Base-by-base conservation (phyloP, 83 land plant species). In the Picea abies region DNA sequence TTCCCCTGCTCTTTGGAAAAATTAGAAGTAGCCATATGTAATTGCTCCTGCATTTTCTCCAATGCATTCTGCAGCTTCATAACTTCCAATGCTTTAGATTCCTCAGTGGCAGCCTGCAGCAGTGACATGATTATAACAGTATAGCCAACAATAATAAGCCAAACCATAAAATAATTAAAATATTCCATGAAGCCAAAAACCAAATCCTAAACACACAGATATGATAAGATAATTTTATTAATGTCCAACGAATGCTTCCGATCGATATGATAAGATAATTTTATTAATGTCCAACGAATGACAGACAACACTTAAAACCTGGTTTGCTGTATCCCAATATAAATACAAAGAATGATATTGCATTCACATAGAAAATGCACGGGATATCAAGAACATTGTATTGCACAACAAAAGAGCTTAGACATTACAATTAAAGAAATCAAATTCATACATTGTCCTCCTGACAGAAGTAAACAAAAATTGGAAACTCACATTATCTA, bases 41-140 rank as follows among this genome's bases (percentile, higher is more conserved):
- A 41, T 41, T 41, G 23, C 56, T 72, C 76, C 41, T 72, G 56
- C 76, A 72, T 72, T 72, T 72, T 37, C 20, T 41, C 12, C 20
- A 72, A 39, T 41, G 76, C 52, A 39, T 72, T 72, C 76, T 41
- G 76, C 52, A 72, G 10, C 52, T 72, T 72, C n/a, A 7, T 20
- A 44, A 72, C 49, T 72, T 72, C 76, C 52, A 72, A 19, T 39
- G 19, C n/a, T 25, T 41, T 72, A 41, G 76, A 72, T 41, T 72
- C 76, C 41, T 72, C 56, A 72, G 52, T 19, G 29, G 56, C 76
- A 72, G 49, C 49, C 76, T 71, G 76, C 25, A 41, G 2, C 47
- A 39, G 9, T 39, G 12, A 20, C 76, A 37, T 9, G 22, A 71
- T 39, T 71, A 16, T 39, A 2, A 39, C 23, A 35, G 5, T 71